These are phyloP conservation scores for Candida chauliodis DNA, from an alignment of 805 yeast genomes.

Conservation along the genomic window DNA sequence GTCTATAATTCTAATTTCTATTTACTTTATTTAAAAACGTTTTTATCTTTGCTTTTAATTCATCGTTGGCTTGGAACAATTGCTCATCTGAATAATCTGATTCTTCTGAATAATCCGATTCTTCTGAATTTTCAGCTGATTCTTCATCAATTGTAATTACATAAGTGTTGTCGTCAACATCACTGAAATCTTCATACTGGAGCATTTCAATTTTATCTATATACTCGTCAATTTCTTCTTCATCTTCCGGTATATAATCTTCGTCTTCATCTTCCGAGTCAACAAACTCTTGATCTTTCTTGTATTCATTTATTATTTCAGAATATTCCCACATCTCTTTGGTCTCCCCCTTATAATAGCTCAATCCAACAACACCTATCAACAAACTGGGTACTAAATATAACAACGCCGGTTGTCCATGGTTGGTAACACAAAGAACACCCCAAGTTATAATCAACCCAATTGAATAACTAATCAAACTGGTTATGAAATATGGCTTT, in stretches of 20 bases:
- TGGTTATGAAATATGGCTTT: constrained; percentile 44
- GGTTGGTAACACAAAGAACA: constrained; percentile 33
- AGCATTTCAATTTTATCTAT: constrained; percentile 14
- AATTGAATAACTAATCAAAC: constrained; percentile 46
- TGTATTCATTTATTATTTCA: constrained; percentile 23
- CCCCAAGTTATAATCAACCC: constrained; percentile 44
- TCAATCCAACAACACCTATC: constrained; percentile 28
- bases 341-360: constrained; percentile 41
- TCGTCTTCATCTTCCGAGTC: constrained; percentile 12
- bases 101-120: not conserved
- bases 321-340: constrained; percentile 34
- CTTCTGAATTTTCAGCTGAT: not conserved
- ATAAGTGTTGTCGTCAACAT: constrained; percentile 18
- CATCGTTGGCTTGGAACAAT: not conserved
- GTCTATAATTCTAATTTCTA: constrained; percentile 1
- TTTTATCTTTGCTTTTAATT: not conserved
- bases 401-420: constrained; percentile 67
- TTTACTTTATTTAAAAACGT: constrained; percentile 1
- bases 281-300: constrained; percentile 10
- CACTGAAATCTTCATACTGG: constrained; percentile 14
- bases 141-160: constrained; percentile 10
- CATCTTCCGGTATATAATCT: constrained; percentile 10
- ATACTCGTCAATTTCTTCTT: constrained; percentile 14
- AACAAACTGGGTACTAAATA: constrained; percentile 54
- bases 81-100: constrained; percentile 1